Percentiles rank a stretch among this genome's conserved stretches.
These are phyloP conservation scores for Starmera stellimalicola DNA, from an alignment of 1,139 yeast genomes.

Conservation along the genomic window DNA sequence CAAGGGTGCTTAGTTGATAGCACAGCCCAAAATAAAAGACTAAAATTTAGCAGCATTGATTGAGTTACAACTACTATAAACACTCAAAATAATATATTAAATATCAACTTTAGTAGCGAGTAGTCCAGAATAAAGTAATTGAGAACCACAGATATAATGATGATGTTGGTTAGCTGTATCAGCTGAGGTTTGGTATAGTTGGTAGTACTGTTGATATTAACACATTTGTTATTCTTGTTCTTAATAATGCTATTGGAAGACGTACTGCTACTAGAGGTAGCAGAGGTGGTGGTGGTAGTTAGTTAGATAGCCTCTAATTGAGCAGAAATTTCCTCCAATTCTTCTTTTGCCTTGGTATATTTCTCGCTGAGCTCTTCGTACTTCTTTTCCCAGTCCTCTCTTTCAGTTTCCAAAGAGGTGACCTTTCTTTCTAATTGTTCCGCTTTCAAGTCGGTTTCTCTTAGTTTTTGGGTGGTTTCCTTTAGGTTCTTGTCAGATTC, in stretches of 20 bases:
- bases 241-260: background rate
- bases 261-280: background rate
- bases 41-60: no score
- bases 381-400: slow-evolving; percentile 87
- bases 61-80: no score
- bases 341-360: slow-evolving; percentile 76
- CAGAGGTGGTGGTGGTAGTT: background rate
- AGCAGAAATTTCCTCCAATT: slow-evolving; percentile 83
- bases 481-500: slow-evolving; percentile 85
- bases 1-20: no score
- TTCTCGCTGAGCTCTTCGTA: slow-evolving; percentile 81
- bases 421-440: slow-evolving; percentile 97
- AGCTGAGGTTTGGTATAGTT: background rate
- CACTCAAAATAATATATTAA: no score
- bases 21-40: no score
- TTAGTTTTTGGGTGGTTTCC: slow-evolving; percentile 88
- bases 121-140: background rate
- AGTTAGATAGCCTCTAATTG: slow-evolving; percentile 79
- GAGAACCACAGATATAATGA: background rate
- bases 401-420: slow-evolving; percentile 83
- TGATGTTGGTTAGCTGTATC: background rate
- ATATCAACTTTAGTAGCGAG: no score
- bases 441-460: slow-evolving; percentile 93
- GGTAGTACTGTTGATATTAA: background rate
- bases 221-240: background rate